These are phyloP conservation scores for Thielaviopsis euricoi DNA, from an alignment of 2,329 filamentous ascomycete genomes.

Conservation along the genomic window DNA sequence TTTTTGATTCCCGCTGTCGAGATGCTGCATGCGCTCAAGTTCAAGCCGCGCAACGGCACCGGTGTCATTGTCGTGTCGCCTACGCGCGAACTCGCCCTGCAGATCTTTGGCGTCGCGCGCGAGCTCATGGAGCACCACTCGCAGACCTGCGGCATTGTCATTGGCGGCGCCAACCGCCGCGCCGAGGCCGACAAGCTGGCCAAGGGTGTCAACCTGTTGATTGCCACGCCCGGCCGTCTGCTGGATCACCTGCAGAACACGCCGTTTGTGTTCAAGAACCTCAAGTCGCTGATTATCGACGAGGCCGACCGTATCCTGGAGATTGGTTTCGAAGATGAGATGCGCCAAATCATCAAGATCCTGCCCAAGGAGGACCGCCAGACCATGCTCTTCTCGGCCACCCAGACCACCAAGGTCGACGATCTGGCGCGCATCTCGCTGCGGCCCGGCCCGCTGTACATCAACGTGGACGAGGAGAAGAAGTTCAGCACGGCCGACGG, in stretches of 20 bases:
- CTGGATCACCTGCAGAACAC: constrained; percentile 93
- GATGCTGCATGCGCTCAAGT: constrained; percentile 75
- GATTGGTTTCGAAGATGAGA: constrained; percentile 96
- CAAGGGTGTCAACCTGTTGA: constrained; percentile 88
- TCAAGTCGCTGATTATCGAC: constrained; percentile 84
- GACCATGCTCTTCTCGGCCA: constrained; percentile 97
- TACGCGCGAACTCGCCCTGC: constrained; percentile 81
- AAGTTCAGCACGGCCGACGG: constrained; percentile 85
- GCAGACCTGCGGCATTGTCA: constrained; percentile 90
- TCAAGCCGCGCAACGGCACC: constrained; percentile 88
- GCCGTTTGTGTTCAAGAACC: constrained; percentile 79
- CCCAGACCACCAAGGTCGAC: constrained; percentile 96
- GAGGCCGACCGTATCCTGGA: constrained; percentile 94
- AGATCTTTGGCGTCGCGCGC: constrained; percentile 88
- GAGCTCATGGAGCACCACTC: constrained; percentile 88
- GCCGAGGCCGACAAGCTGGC: constrained; percentile 87
- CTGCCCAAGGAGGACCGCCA: constrained; percentile 74
- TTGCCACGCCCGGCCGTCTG: constrained; percentile 82
- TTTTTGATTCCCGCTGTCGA: constrained; percentile 91
- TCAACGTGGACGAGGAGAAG: constrained; percentile 87
- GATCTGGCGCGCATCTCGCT: constrained; percentile 90
- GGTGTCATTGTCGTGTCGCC: constrained; percentile 87
- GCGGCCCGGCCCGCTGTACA: constrained; percentile 78
- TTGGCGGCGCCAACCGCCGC: constrained; percentile 79
- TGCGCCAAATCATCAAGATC: constrained; percentile 92